Evolutionary conservation across 2,329 filamentous ascomycete species (phyloP), one percentile per base, ranked within the genome.

Genomic region (Diaporthe ampelina): DNA sequence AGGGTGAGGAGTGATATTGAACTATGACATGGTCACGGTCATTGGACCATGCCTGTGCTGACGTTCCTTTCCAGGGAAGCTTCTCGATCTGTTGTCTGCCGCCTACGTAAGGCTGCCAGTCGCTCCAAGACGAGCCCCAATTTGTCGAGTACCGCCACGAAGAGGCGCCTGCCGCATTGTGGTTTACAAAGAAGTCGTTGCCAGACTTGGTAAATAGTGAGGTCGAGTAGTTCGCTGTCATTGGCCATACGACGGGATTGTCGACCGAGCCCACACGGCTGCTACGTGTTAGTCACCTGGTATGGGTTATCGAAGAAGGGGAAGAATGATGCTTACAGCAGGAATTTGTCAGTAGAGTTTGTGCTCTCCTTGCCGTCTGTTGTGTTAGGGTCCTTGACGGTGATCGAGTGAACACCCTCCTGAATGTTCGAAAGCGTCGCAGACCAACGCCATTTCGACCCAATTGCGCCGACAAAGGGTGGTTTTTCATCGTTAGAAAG

Each of bases 131-230:
- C 3, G 86, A 88, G 19, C 88, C 90, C 85, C 88, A 93, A 74
- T 91, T 91, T 40, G 89, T 88, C 26, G 88, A 90, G 79, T 91
- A 92, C 13, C 91, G 88, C 83, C 88, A 93, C 76, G 87, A 86
- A 78, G 90, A 88, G 10, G 91, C 91, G 29, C 91, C 91, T 15
- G 90, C 83, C 7, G 91, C 91, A 67, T 86, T 85, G 78, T 92
- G 91, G 32, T 86, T 83, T 69, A 92, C 82, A 67, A 87, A 50
- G 89, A 83, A 50, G 79, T 82, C 82, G 2, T 81, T 77, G 19
- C 77, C 77, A 37, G 86, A 79, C 63, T 85, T 81, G 68, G 19
- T 69, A n/a, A 92, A 83, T 3, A 92, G 84, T 5, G 83, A 84
- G 7, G 83, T 84, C 11, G 90, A 90, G 80, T 91, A 92, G 78